Evolutionary conservation across 495 filamentous ascomycete genomes (phyloP), one percentile per base, ranked within the genome.

Genomic region (Aspergillus ostianus): DNA sequence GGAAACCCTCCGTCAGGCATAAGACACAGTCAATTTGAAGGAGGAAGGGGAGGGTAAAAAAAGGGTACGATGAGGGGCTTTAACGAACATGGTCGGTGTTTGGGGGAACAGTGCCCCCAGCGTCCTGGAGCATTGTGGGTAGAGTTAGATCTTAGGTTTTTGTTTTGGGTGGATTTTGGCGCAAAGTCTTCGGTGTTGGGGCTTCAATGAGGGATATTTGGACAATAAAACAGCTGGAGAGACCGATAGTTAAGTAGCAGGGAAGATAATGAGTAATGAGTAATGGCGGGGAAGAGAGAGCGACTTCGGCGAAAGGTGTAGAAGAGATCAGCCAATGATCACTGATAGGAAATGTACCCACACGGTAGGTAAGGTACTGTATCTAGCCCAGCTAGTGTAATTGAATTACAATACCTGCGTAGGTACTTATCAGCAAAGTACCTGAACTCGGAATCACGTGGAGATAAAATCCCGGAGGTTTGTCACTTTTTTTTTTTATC

Each of bases 81-180:
- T 49, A 59, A 74, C 76, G 65, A 74, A 84, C 82, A 77, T 85
- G 82, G 63, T 81, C 74, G 52, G 82, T 85, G 62, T 84, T 77
- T 7, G 80, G 77, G 59, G 77, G 77, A 21, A 80, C 72, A 51
- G 76, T 36, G 36, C 76, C 77, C 70, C 77, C 77, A 27, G 75
- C 53, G 15, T 65, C 70, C 65, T 80, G 77, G 47, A 77, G 65
- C 77, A 80, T 80, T 32, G 26, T 56, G 36, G 36, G 10, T 10
- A 15, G 10, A 41, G 10, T 13, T 41, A 17, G 6, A 41, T 15
- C 5, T 41, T 13, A 41, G 13, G 13, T 41, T 36, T 5, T 36
- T 9, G 8, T 41, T 41, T 8, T 1, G 12, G 13, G 13, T 1
- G 10, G 23, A 26, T 26, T 4, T 41, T 4, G 36, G 12, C 36